Evolutionary conservation across 1,284 basidiomycete species (phyloP), one percentile per base, ranked within the genome.

Genomic region (Marasmius tenuissimus): DNA sequence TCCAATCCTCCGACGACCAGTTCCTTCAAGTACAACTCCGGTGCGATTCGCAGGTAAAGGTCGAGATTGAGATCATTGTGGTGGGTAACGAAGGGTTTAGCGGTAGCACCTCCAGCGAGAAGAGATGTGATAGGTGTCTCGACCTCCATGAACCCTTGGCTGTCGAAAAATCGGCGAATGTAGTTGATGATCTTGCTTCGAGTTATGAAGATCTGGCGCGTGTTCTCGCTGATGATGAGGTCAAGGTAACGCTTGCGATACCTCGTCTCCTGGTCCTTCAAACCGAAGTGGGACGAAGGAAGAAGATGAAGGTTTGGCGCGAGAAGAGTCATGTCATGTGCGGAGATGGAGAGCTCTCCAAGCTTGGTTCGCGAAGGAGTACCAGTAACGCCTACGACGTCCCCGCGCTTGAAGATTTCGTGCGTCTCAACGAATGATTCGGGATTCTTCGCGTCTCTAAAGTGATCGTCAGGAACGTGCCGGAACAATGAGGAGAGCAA

Each of bases 181-280:
- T 96, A 95, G 81, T 94, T 95, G 78, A 97, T 84, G 71, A 97
- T 90, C 72, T 85, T 87, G 75, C 87, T 88, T 64, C 97, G 91
- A 58, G 93, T 93, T 78, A 97, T 81, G 77, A 99, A 99, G 67
- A 97, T 89, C 67, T 91, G 88, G 68, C 97, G 91, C 16, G 96
- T 96, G 68, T 89, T 85, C 58, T 93, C 89, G 78, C 94, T 97
- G 78, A 99, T 86, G 78, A 99, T 98, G 68, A 99, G 86, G 78
- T 99, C 97, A 65, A 99, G 89, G 83, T 99, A 98, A 61, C 97
- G 91, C 91, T 98, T 99, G 78, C 97, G 88, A 84, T 98, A 98
- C 61, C 97, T 90, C 58, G 93, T 95, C 78, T 99, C 97, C 75
- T 95, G 92, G 79, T 99, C 97, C 82, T 95, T 95, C 69, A 98